Evolutionary conservation across 768 basidiomycete species (phyloP).

Genomic region (Auricularia sp.): DNA sequence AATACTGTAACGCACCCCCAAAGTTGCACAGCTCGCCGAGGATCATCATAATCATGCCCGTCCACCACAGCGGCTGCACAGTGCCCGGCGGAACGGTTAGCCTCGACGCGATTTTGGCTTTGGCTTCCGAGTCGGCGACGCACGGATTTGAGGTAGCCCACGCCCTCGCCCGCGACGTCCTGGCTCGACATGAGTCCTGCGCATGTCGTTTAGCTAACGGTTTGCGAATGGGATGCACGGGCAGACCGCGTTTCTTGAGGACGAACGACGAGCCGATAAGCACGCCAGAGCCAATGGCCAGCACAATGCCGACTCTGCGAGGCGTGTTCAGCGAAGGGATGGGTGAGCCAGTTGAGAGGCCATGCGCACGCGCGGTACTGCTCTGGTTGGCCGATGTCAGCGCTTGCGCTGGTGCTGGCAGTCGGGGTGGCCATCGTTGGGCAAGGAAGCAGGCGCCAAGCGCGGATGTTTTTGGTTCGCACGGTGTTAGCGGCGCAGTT

Average conservation of each 20-base stretch:
- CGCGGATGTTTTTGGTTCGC: not conserved
- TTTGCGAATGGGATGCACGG: conserved; percentile 65
- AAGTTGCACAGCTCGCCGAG: conserved; percentile 66
- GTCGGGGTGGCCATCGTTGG: conserved; percentile 1
- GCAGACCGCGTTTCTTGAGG: conserved; percentile 92
- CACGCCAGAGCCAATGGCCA: conserved; percentile 68
- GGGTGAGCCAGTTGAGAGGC: not conserved
- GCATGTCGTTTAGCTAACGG: not conserved
- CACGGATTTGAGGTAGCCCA: conserved; percentile 23
- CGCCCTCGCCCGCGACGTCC: conserved; percentile 46
- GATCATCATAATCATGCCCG: conserved; percentile 34
- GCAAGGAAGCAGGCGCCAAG: not conserved
- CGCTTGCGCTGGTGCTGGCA: not conserved
- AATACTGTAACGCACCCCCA: conserved; percentile 42
- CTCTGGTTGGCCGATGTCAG: conserved; percentile 3
- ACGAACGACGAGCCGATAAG: conserved; percentile 92
- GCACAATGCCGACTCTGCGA: conserved; percentile 66
- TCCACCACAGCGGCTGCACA: conserved; percentile 38
- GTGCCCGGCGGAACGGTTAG: not conserved
- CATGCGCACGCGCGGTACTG: conserved; percentile 6
- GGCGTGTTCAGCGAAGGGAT: not conserved
- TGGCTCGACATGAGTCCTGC: conserved; percentile 1
- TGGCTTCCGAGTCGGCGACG: conserved; percentile 8
- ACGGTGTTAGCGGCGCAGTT: not conserved
- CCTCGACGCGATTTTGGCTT: not conserved